Evolutionary conservation across 345 rosid species (phyloP).

Genomic region (Euphorbia tirucalli): DNA sequence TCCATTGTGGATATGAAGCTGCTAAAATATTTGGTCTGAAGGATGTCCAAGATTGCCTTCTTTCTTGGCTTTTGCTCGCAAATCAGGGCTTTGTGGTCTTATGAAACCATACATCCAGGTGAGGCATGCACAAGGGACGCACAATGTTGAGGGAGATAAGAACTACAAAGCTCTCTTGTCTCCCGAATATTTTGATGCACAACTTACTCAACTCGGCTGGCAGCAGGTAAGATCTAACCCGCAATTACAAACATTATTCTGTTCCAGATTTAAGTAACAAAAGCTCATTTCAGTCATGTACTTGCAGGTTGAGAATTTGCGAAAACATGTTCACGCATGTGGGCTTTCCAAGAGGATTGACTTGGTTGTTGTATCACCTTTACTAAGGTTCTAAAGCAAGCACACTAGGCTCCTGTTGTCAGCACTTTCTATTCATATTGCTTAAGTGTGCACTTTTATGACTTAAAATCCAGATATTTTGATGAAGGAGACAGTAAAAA

Average conservation of each 20-base stretch:
- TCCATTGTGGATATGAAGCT: slow-evolving; percentile 38
- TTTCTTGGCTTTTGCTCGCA: slow-evolving; percentile 49
- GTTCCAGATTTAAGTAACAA: background rate
- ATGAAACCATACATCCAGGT: slow-evolving; percentile 67
- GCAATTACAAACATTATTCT: slow-evolving; percentile 5
- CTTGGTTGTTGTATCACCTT: slow-evolving; percentile 74
- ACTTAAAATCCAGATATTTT: background rate
- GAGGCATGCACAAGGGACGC: slow-evolving; percentile 97
- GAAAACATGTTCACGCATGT: slow-evolving; percentile 71
- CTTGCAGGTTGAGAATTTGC: slow-evolving; percentile 75
- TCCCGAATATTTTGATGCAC: slow-evolving; percentile 88
- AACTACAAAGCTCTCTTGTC: slow-evolving; percentile 78
- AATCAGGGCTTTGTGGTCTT: slow-evolving; percentile 47
- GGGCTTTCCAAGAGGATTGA: slow-evolving; percentile 81
- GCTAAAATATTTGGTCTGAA: slow-evolving; percentile 41
- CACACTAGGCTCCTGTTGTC: no score
- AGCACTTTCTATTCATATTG: background rate
- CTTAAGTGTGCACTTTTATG: background rate
- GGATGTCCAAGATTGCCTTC: slow-evolving; percentile 43
- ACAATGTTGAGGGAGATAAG: slow-evolving; percentile 96
- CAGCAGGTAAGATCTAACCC: slow-evolving; percentile 50
- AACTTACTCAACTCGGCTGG: slow-evolving; percentile 90
- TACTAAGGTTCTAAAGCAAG: slow-evolving; percentile 58
- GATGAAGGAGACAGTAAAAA: background rate
- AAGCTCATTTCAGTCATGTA: background rate